Percentiles rank a stretch among this genome's conserved stretches.
phyloP scores from a whole-genome alignment of 83 land plant genomes.

The Diphasiastrum complanatum region DNA sequence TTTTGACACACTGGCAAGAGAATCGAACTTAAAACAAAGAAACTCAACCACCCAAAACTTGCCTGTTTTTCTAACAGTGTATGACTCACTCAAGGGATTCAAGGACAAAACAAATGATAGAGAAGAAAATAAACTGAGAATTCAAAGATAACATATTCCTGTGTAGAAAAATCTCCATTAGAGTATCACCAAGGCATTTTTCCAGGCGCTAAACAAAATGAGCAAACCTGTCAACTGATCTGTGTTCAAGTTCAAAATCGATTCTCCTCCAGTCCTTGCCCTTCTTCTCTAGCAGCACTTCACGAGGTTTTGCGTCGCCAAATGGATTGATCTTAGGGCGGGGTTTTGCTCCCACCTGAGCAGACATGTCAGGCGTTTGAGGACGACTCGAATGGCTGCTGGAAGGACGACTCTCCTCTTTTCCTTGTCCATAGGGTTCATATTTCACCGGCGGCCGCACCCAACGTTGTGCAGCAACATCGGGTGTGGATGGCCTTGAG shows the following conservation, averaged over 20 bases:
- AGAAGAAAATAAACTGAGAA: no score
- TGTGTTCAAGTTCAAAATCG: slow-evolving; percentile 11
- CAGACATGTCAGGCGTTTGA: neutral
- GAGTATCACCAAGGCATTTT: no score
- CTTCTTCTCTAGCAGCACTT: slow-evolving; percentile 5
- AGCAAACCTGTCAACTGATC: neutral
- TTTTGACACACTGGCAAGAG: no score
- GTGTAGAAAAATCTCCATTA: no score
- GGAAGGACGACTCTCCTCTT: slow-evolving; percentile 6
- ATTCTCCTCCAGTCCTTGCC: slow-evolving; percentile 10
- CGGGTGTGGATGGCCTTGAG: neutral
- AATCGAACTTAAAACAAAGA: no score
- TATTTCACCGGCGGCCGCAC: neutral
- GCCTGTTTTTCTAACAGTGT: no score
- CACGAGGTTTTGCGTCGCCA: slow-evolving; percentile 12
- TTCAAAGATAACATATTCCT: no score
- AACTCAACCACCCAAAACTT: no score
- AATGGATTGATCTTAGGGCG: slow-evolving; percentile 9
- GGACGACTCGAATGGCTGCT: slow-evolving; percentile 17
- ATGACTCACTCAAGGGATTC: no score
- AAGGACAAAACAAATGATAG: no score
- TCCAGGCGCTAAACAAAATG: no score
- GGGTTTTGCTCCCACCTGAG: slow-evolving; percentile 2
- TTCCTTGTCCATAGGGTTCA: neutral
- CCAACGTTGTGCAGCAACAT: neutral